These are phyloP conservation scores for Apiospora phragmitis DNA, from an alignment of 2,329 filamentous ascomycete genomes.

Conservation along the genomic window DNA sequence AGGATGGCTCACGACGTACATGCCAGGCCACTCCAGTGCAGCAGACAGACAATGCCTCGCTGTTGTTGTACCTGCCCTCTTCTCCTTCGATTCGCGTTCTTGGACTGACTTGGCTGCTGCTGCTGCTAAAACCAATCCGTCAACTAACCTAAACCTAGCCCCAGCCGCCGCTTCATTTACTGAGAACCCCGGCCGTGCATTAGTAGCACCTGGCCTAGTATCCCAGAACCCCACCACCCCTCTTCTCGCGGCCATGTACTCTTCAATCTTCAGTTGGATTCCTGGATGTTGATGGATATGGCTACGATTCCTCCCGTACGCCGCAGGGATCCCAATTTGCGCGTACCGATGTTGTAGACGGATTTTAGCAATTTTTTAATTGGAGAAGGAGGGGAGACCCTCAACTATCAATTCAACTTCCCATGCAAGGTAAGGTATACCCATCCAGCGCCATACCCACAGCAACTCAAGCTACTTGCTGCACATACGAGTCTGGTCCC, in stretches of 20 bases:
- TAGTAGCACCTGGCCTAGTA: background rate
- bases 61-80: background rate
- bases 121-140: background rate
- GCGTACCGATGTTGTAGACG: background rate
- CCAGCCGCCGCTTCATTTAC: slow-evolving; percentile 12
- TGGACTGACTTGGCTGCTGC: background rate
- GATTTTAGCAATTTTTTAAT: background rate
- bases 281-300: slow-evolving; percentile 3
- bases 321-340: background rate
- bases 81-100: background rate
- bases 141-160: slow-evolving; percentile 7
- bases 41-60: background rate
- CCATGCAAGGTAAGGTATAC: slow-evolving; percentile 1
- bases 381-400: slow-evolving; percentile 12
- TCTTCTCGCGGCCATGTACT: background rate
- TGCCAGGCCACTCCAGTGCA: background rate
- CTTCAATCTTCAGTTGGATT: background rate
- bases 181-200: slow-evolving; percentile 10
- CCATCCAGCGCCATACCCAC: background rate
- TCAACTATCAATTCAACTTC: background rate
- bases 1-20: background rate
- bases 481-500: background rate
- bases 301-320: background rate
- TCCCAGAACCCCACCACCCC: slow-evolving; percentile 4
- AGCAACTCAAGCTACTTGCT: background rate